Evolutionary conservation across 768 basidiomycete species (phyloP).

Genomic region (Rhizopogon vinicolor): DNA sequence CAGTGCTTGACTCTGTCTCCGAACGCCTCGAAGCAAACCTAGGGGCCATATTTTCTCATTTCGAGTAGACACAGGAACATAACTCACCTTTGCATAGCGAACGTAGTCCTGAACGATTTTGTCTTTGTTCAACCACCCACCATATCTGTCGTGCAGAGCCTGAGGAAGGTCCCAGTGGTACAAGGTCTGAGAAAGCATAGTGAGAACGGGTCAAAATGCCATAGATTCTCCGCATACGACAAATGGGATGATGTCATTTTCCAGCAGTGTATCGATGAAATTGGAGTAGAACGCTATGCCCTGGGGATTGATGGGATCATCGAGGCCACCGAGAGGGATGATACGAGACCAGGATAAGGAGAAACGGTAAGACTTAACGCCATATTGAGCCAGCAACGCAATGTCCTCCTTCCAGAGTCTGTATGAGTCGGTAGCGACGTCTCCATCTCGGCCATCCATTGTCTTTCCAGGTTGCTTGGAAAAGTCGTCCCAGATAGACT

Average conservation of each 20-base stretch:
- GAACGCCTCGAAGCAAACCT: constrained; percentile 72
- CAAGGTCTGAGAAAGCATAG: constrained; percentile 40
- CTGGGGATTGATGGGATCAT: constrained; percentile 66
- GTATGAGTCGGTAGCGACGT: constrained; percentile 71
- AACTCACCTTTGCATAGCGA: constrained; percentile 49
- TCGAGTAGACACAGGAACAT: constrained; percentile 2
- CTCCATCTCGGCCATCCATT: constrained; percentile 59
- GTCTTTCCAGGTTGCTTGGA: constrained; percentile 63
- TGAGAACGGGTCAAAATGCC: background rate
- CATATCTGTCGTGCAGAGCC: constrained; percentile 66
- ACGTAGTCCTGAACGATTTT: constrained; percentile 65
- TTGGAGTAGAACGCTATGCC: constrained; percentile 69
- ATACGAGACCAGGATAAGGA: constrained; percentile 74
- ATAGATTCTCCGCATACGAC: constrained; percentile 39
- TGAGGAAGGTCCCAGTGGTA: constrained; percentile 83
- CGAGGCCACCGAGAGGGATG: constrained; percentile 67
- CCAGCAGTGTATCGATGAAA: constrained; percentile 64
- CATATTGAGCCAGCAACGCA: constrained; percentile 55
- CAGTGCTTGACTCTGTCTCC: constrained; percentile 76
- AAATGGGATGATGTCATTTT: constrained; percentile 61
- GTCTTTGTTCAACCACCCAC: constrained; percentile 71
- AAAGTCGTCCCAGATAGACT: constrained; percentile 76
- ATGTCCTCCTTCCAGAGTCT: constrained; percentile 65
- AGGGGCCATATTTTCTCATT: background rate
- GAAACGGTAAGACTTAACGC: constrained; percentile 72